Percentiles rank a stretch among this genome's conserved stretches.
Evolutionary conservation across 1,139 yeast species (phyloP).

Genomic region (Schizosaccharomyces versatilis): DNA sequence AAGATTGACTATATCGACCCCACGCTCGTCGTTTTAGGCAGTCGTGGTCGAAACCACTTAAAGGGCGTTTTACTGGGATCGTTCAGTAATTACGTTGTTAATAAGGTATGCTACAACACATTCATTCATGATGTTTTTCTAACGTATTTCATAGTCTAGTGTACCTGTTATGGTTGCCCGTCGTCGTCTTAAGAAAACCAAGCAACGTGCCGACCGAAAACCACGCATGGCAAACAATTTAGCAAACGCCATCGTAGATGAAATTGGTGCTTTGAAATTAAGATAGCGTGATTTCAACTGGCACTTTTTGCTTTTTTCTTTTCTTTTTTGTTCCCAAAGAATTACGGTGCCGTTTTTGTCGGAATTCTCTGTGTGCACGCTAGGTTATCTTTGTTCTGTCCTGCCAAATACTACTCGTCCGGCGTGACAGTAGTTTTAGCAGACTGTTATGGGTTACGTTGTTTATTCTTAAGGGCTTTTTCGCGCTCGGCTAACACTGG

Average conservation of each 20-base stretch:
- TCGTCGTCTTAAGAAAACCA: constrained; percentile 54
- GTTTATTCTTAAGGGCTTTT: no score
- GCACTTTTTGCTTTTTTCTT: no score
- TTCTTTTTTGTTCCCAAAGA: no score
- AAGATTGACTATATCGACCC: constrained; percentile 59
- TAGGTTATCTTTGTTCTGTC: no score
- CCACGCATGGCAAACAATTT: constrained; percentile 24
- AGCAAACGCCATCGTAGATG: constrained; percentile 11
- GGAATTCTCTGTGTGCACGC: no score
- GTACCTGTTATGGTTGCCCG: constrained; percentile 86
- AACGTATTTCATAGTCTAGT: constrained; percentile 22
- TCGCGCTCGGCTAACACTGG: not conserved
- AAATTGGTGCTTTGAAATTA: not conserved
- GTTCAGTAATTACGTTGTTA: constrained; percentile 52
- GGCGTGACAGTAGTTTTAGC: no score
- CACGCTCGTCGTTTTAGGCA: constrained; percentile 60
- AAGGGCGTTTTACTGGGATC: constrained; percentile 61
- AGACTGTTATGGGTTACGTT: no score
- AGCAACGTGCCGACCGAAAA: constrained; percentile 23
- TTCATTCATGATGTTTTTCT: not conserved
- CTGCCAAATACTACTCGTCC: no score
- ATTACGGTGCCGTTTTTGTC: no score
- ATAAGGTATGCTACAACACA: constrained; percentile 21
- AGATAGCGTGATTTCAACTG: no score
- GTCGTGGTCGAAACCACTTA: constrained; percentile 53